Evolutionary conservation across 768 basidiomycete species (phyloP), one percentile per base, ranked within the genome.

Genomic region (Pulveroboletus ravenelii): DNA sequence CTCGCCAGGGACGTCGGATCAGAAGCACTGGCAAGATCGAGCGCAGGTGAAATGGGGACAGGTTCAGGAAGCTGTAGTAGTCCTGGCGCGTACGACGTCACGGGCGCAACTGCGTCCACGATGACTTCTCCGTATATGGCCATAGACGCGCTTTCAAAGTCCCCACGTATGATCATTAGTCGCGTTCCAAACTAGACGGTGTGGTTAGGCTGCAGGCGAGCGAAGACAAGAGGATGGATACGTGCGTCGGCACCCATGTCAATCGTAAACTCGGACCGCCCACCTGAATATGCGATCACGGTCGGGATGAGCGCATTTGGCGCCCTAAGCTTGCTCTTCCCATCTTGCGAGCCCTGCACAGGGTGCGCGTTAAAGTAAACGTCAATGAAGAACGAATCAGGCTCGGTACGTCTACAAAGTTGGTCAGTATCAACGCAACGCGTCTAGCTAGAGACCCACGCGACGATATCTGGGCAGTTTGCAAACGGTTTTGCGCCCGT

Each of bases 101-200:
- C 64, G 8, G 75, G 48, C 4, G 65, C 58, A 8, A 69, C 56
- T 3, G 64, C 50, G 31, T 85, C 82, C 12, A 76, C 67, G 15
- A 81, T 74, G 13, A 80, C 59, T 30, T 87, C 78, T 18, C 78
- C 78, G 45, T 78, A 78, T 52, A 77, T 72, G 45, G 60, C 65
- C 57, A 66, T 67, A 10, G 66, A 58, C 17, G 87, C 69, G 51
- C 70, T 72, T 43, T 79, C 70, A 64, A 89, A 90, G 32, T 78
- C 72, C n/a, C 89, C 89, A 60, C 83, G 84, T 54, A 92, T 75
- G 50, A 91, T 86, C 78, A 92, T 82, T 29, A 91, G 72, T 39
- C 89, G 83, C 18, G 88, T 89, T 4, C 83, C 79, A 63, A 78
- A 82, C 85, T 88, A 62, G 15, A 48, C 29, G 31, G 41, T 34